These are phyloP conservation scores for Anaeromyces robustus DNA, from an alignment of 192 early-diverging fungal species.

Conservation along the genomic window DNA sequence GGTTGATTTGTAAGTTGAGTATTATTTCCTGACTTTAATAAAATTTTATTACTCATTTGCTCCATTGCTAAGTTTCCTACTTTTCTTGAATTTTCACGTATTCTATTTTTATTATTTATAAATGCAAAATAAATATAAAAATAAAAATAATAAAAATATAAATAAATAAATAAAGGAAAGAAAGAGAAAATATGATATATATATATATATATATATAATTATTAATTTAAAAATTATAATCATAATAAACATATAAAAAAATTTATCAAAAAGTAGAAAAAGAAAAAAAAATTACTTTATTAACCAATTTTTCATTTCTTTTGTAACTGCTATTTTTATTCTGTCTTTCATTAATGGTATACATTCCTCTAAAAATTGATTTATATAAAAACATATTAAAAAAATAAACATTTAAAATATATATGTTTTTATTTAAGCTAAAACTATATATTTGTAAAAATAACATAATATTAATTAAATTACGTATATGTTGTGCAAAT, in stretches of 20 bases:
- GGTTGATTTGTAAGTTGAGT: not conserved
- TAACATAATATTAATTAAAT: no score
- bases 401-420: not conserved
- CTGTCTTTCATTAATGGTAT: constrained; percentile 80
- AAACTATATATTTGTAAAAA: no score
- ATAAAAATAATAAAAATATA: no score
- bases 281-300: constrained; percentile 33
- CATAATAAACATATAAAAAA: no score
- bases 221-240: no score
- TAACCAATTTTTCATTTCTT: constrained; percentile 86
- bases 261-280: no score
- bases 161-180: no score
- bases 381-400: not conserved
- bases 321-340: constrained; percentile 67
- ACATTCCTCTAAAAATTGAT: constrained; percentile 40
- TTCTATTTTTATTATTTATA: constrained; percentile 18
- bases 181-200: no score
- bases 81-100: constrained; percentile 63
- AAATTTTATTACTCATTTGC: constrained; percentile 53
- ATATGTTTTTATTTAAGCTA: no score
- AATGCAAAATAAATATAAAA: no score
- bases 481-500: constrained; percentile 73
- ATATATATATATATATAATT: no score
- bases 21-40: not conserved
- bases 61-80: constrained; percentile 76